Conservation (phyloP, 441 rosid species). For the Eutrema salsugineum region DNA sequence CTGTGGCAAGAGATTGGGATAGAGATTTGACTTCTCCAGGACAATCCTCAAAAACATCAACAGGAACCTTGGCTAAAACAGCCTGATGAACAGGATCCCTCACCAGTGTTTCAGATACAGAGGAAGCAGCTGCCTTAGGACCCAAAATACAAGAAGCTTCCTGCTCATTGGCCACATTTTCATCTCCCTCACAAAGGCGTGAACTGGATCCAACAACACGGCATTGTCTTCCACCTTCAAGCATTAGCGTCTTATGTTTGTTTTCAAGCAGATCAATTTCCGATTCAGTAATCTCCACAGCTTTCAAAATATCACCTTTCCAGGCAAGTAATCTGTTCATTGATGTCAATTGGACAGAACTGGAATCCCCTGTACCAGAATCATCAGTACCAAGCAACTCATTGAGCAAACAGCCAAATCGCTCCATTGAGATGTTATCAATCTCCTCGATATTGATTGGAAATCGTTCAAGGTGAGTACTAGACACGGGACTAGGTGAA, state of each 20-base stretch:
- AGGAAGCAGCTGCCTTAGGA: constrained; percentile 44
- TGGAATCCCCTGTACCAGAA: constrained; percentile 51
- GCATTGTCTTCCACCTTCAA: constrained; percentile 36
- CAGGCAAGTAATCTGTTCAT: constrained; percentile 60
- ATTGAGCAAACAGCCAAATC: constrained; percentile 58
- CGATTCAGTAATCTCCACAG: constrained; percentile 72
- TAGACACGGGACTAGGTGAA: constrained; percentile 63
- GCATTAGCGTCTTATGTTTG: constrained; percentile 57
- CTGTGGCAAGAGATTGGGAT: constrained; percentile 28
- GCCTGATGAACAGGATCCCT: constrained; percentile 36
- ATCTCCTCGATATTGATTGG: constrained; percentile 72
- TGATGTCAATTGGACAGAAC: constrained; percentile 51
- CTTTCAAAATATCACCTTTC: constrained; percentile 69
- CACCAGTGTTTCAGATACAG: constrained; percentile 38
- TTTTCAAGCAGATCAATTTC: constrained; percentile 90
- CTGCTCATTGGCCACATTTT: constrained; percentile 35
- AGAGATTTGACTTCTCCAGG: constrained; percentile 71
- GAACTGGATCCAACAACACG: constrained; percentile 32
- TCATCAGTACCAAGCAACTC: constrained; percentile 74
- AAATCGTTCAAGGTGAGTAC: constrained; percentile 46
- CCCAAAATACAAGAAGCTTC: constrained; percentile 39
- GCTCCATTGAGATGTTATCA: constrained; percentile 46
- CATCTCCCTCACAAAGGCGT: constrained; percentile 28
- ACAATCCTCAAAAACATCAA: constrained; percentile 43
- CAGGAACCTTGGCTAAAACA: constrained; percentile 33